phyloP scores from a whole-genome alignment of 768 basidiomycete species.

The Boletus vinaceobasis region DNA sequence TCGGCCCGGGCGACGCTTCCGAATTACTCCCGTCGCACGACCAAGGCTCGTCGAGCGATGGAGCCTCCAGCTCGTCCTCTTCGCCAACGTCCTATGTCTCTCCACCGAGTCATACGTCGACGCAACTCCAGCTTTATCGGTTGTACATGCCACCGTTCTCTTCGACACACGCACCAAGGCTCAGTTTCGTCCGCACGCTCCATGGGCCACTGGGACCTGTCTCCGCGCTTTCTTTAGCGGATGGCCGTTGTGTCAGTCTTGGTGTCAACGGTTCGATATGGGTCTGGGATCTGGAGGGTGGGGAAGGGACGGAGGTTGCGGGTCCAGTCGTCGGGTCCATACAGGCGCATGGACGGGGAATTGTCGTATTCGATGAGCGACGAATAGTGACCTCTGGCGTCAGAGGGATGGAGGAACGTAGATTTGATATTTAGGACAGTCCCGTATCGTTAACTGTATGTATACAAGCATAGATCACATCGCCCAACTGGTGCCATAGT shows the following conservation, averaged over 20 bases:
- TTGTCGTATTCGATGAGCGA: slow-evolving; percentile 71
- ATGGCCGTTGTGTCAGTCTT: slow-evolving; percentile 79
- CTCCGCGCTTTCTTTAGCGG: slow-evolving; percentile 66
- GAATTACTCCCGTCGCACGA: slow-evolving; percentile 10
- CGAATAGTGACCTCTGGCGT: slow-evolving; percentile 52
- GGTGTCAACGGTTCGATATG: slow-evolving; percentile 70
- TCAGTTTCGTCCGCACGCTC: slow-evolving; percentile 68
- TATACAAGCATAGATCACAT: background rate
- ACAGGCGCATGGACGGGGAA: slow-evolving; percentile 31
- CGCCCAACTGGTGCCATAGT: too few species aligned
- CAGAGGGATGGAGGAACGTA: slow-evolving; percentile 32
- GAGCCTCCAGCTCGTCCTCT: slow-evolving; percentile 22
- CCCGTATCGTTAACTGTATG: background rate
- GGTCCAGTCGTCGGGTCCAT: slow-evolving; percentile 34
- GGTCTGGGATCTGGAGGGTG: slow-evolving; percentile 82
- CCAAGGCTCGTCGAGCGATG: slow-evolving; percentile 18
- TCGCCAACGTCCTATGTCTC: slow-evolving; percentile 29
- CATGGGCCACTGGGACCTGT: slow-evolving; percentile 69
- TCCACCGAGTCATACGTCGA: slow-evolving; percentile 43
- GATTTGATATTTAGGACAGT: slow-evolving; percentile 32
- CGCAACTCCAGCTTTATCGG: slow-evolving; percentile 71
- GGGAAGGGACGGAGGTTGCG: slow-evolving; percentile 36
- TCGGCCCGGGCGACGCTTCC: slow-evolving; percentile 55
- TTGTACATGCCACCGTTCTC: slow-evolving; percentile 54
- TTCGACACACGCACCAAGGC: slow-evolving; percentile 55